A percentile compares a stretch with the other conserved stretches of the same genome.
These are phyloP conservation scores for Phytophthora aleatoria DNA, from an alignment of 352 stramenopile genomes.

Conservation along the genomic window DNA sequence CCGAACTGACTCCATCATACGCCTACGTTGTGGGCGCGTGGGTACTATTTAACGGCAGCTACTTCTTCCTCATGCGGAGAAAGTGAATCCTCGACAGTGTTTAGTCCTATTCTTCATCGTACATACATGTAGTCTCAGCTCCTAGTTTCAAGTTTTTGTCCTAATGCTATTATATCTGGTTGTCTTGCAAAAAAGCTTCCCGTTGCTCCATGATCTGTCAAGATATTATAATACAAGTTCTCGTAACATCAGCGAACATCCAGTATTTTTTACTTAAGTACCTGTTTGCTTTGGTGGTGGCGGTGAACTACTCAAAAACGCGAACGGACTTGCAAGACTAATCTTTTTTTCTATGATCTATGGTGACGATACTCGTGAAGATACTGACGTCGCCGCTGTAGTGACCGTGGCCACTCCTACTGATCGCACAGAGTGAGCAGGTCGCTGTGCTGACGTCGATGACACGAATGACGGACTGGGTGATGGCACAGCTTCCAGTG, in stretches of 20 bases:
- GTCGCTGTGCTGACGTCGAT: conserved; percentile 30
- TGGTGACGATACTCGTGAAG: conserved; percentile 17
- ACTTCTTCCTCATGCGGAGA: conserved; percentile 53
- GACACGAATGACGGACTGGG: conserved; percentile 25
- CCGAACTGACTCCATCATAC: conserved; percentile 42
- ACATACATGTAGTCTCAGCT: background rate
- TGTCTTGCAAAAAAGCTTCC: too few species aligned
- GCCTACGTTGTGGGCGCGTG: conserved; percentile 41
- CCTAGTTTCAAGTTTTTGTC: conserved; percentile 29
- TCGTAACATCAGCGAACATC: too few species aligned
- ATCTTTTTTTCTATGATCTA: conserved; percentile 17
- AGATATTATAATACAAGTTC: too few species aligned
- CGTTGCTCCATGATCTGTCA: too few species aligned
- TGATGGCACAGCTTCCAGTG: conserved; percentile 18
- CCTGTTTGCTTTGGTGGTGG: too few species aligned
- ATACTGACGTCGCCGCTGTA: conserved; percentile 26
- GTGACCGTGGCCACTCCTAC: conserved; percentile 26
- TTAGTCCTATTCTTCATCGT: conserved; percentile 33
- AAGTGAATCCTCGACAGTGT: conserved; percentile 35
- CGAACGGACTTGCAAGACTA: background rate
- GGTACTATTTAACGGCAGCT: conserved; percentile 58
- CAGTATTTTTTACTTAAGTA: too few species aligned
- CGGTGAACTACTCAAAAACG: conserved; percentile 13
- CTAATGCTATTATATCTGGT: conserved; percentile 25
- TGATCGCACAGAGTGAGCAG: conserved; percentile 26